A percentile compares a stretch with the other conserved stretches of the same genome.
Conservation (phyloP, 371 early-diverging fungal species). For the Mucor mucedo region DNA sequence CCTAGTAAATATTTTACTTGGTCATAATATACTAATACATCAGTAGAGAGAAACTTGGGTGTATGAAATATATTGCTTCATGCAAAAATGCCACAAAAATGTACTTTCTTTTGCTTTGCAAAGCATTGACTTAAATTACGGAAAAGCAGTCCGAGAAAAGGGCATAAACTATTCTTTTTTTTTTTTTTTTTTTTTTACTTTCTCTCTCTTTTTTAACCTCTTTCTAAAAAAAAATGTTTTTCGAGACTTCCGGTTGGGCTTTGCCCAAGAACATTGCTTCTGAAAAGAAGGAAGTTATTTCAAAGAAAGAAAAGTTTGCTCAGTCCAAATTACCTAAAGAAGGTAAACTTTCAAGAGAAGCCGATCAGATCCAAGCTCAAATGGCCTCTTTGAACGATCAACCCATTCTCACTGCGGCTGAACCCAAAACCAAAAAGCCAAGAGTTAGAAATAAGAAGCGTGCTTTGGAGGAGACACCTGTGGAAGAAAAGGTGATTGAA, state of each 20-base stretch:
- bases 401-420: background rate
- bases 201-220: background rate
- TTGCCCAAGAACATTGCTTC: conserved; percentile 37
- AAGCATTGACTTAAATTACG: too few relatives aligned
- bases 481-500: conserved; percentile 8
- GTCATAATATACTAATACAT: too few relatives aligned
- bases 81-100: too few relatives aligned
- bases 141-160: too few relatives aligned
- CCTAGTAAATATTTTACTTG: too few relatives aligned
- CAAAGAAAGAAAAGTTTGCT: conserved; percentile 19
- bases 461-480: conserved; percentile 16
- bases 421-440: conserved; percentile 14
- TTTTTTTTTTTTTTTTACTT: background rate
- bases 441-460: conserved; percentile 26
- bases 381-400: conserved; percentile 22
- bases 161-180: too few relatives aligned
- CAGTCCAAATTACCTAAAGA: conserved; percentile 11
- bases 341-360: conserved; percentile 27
- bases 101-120: too few relatives aligned
- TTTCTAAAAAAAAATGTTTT: conserved; percentile 35
- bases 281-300: conserved; percentile 21
- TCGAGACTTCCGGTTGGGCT: conserved; percentile 48
- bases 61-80: too few relatives aligned
- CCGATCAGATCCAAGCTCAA: conserved; percentile 42
- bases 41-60: too few relatives aligned